Evolutionary conservation across 2,329 filamentous ascomycete species (phyloP).

Genomic region (Herpotrichia juniperi): DNA sequence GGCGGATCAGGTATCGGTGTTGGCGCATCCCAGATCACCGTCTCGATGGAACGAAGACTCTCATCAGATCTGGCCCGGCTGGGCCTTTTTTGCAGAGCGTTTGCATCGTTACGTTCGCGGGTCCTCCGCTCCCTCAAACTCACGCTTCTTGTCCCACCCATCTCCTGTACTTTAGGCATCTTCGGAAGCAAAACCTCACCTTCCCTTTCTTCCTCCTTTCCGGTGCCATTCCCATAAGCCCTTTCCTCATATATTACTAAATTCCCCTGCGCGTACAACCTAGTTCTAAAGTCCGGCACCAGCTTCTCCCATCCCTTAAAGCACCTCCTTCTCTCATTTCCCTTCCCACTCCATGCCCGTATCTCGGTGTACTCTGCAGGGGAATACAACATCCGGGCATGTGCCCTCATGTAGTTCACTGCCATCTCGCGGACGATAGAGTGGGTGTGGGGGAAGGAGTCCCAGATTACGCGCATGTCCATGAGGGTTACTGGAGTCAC

Average conservation of each 20-base stretch:
- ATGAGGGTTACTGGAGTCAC: conserved; percentile 10
- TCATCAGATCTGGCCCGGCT: conserved; percentile 7
- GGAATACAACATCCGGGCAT: conserved; percentile 8
- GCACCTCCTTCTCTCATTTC: no score
- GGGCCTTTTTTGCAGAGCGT: conserved; percentile 3
- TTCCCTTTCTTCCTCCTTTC: no score
- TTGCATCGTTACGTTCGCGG: conserved; percentile 1
- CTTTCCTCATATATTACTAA: no score
- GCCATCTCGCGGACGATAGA: conserved; percentile 20
- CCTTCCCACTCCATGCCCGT: conserved; percentile 16
- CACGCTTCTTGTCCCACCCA: neutral
- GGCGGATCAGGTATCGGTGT: conserved; percentile 4
- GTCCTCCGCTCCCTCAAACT: conserved; percentile 1
- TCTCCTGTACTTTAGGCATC: conserved; percentile 12
- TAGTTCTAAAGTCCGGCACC: no score
- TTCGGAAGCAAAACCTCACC: no score
- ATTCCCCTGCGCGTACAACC: no score
- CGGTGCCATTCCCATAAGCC: no score
- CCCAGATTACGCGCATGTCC: conserved; percentile 25
- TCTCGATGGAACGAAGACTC: conserved; percentile 17
- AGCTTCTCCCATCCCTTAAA: no score
- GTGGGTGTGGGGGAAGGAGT: conserved; percentile 15
- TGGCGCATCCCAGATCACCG: conserved; percentile 5
- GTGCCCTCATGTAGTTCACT: conserved; percentile 18
- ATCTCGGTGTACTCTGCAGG: conserved; percentile 9